A percentile compares a stretch with the other conserved stretches of the same genome.
Conservation (phyloP, 2,329 filamentous ascomycete genomes). For the Arthroderma uncinatum region DNA sequence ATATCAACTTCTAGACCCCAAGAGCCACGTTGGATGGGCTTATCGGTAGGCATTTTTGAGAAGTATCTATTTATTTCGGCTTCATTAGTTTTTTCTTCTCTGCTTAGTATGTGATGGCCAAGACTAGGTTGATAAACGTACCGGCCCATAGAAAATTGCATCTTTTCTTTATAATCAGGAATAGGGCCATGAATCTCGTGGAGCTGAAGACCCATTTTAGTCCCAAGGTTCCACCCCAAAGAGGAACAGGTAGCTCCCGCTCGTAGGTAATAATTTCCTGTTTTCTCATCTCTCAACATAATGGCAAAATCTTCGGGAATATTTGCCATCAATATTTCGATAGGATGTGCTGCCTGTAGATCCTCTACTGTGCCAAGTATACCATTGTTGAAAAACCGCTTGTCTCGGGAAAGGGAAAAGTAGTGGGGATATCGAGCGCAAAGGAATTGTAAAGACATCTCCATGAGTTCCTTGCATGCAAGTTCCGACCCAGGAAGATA, state of each 20-base stretch:
- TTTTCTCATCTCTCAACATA: conserved; percentile 57
- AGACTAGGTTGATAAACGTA: conserved; percentile 30
- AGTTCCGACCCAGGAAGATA: conserved; percentile 63
- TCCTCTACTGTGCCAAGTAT: conserved; percentile 55
- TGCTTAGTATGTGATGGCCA: neutral
- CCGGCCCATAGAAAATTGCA: conserved; percentile 79
- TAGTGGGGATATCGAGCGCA: conserved; percentile 64
- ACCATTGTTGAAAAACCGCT: conserved; percentile 52
- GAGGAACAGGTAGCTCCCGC: conserved; percentile 69
- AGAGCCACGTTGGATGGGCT: conserved; percentile 70
- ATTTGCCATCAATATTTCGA: conserved; percentile 62
- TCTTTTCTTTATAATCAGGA: conserved; percentile 77
- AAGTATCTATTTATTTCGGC: conserved; percentile 52
- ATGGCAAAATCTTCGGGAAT: conserved; percentile 77
- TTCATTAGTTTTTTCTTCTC: conserved; percentile 1
- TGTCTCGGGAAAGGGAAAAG: conserved; percentile 50
- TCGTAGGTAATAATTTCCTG: conserved; percentile 62
- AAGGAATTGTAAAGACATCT: conserved; percentile 73
- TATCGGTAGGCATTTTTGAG: conserved; percentile 60
- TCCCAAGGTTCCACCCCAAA: conserved; percentile 65
- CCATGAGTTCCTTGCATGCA: conserved; percentile 76
- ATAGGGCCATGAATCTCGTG: conserved; percentile 62
- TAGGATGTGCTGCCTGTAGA: conserved; percentile 51
- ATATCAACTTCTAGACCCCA: conserved; percentile 71
- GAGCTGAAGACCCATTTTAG: conserved; percentile 61